Evolutionary conservation across 192 early-diverging fungal genomes (phyloP), one percentile per base, ranked within the genome.

Genomic region (Diversispora eburnea): DNA sequence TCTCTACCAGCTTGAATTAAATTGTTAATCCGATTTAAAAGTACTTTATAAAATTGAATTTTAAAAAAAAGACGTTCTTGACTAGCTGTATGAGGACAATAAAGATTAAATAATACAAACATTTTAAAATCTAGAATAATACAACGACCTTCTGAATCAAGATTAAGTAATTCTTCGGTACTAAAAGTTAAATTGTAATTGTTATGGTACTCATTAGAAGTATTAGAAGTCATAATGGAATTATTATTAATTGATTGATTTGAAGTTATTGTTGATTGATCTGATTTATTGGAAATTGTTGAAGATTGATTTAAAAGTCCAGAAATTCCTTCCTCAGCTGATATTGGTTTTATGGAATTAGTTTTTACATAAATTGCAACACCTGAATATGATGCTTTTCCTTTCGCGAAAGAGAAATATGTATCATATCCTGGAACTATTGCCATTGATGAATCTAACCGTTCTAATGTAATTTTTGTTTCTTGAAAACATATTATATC

Each of bases 401-500:
- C 82, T 56, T 83, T 81, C 45, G 86, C 84, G 62, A 86, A 87
- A 8, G 89, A 85, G 76, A 91, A 90, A 77, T 93, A 95, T 6
- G 88, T 85, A 58, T 91, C 84, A 69, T 88, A 92, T 0, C 88
- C 89, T 12, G 86, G 83, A 5, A 91, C 81, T n/a, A 90, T 47
- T 0, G 85, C 89, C 10, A 89, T 49, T 4, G 88, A 85, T 17
- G 85, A 56, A 8, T 85, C 84, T 0, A 92, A 75, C 63, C 85
- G 85, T 9, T 81, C 75, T 3, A 86, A 78, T 4, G 85, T 80
- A 54, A 86, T 81, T 76, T 93, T 95, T 68, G 87, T 86, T 81
- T 95, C 93, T 74, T 95, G 93, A 15, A 94, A 80, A 72, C 93
- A 92, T 56, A 87, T 81, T 49, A 89, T 84, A 70, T 90, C 88